Evolutionary conservation across 305 asterid genomes (phyloP).

Genomic region (Andrographis paniculata): DNA sequence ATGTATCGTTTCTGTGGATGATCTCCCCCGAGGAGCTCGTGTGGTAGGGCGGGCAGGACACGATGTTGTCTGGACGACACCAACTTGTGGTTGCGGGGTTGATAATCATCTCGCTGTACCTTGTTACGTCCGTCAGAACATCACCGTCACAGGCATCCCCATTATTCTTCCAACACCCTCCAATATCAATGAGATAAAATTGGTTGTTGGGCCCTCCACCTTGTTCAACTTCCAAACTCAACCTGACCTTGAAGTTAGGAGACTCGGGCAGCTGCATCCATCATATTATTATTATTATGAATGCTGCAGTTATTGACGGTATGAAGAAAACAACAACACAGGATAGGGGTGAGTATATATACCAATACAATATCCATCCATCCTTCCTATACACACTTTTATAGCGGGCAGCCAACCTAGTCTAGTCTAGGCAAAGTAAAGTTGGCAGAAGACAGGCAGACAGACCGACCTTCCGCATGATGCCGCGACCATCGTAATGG

Average conservation of each 20-base stretch:
- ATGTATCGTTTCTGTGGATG: conserved; percentile 50
- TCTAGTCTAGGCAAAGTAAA: no score
- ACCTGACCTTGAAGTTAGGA: conserved; percentile 67
- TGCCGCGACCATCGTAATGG: conserved; percentile 71
- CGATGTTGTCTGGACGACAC: conserved; percentile 60
- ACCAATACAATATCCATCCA: no score
- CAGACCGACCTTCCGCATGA: conserved; percentile 51
- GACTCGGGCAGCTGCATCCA: conserved; percentile 55
- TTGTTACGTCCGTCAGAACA: conserved; percentile 63
- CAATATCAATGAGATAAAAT: conserved; percentile 66
- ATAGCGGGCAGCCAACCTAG: no score
- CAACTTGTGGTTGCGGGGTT: conserved; percentile 68
- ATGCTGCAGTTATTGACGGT: no score
- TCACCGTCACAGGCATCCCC: conserved; percentile 73
- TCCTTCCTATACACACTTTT: no score
- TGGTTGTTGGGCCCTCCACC: conserved; percentile 78
- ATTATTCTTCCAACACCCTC: conserved; percentile 77
- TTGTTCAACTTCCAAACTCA: conserved; percentile 52
- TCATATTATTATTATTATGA: not conserved
- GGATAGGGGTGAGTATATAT: no score
- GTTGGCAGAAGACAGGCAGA: no score
- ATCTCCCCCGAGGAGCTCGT: conserved; percentile 42
- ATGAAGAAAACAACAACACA: no score
- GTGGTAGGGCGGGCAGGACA: conserved; percentile 74
- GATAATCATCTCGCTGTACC: conserved; percentile 82